Conservation (phyloP, 768 basidiomycete species). For the Hericium rajendrae region DNA sequence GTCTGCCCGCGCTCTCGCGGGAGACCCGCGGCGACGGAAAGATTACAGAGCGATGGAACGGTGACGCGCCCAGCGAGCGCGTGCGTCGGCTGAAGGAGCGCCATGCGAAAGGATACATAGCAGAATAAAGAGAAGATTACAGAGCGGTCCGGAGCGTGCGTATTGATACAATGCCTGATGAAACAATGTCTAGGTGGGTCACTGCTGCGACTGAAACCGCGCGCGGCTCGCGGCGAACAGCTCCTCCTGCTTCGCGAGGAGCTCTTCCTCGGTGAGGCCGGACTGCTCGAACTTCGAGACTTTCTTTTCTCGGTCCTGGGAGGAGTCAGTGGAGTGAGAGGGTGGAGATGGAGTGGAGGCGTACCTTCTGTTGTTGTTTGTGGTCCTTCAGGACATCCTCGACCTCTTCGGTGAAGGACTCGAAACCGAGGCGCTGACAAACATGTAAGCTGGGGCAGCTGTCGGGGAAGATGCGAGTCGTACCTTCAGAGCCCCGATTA, state of each 20-base stretch:
- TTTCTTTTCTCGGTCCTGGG: slow-evolving; percentile 84
- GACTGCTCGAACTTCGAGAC: slow-evolving; percentile 82
- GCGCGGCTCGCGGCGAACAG: slow-evolving; percentile 90
- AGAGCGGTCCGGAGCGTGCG: neutral
- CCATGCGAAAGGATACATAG: slow-evolving; percentile 23
- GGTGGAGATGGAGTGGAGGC: slow-evolving; percentile 12
- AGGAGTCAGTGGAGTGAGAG: neutral
- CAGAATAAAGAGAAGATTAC: slow-evolving; percentile 21
- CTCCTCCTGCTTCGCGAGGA: slow-evolving; percentile 78
- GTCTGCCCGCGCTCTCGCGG: slow-evolving; percentile 48
- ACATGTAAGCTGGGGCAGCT: neutral
- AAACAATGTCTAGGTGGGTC: slow-evolving; percentile 5
- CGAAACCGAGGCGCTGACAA: slow-evolving; percentile 80
- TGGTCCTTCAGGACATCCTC: slow-evolving; percentile 92
- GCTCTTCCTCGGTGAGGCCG: slow-evolving; percentile 86
- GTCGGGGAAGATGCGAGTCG: neutral
- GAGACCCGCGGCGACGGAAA: neutral
- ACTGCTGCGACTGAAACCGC: slow-evolving; percentile 51
- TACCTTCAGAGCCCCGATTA: slow-evolving; percentile 85
- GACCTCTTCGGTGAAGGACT: slow-evolving; percentile 81
- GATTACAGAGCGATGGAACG: slow-evolving; percentile 50
- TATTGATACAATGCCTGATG: slow-evolving; percentile 1
- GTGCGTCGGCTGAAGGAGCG: slow-evolving; percentile 42
- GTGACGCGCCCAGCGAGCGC: slow-evolving; percentile 50
- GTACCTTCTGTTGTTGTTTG: slow-evolving; percentile 89